phyloP scores from a whole-genome alignment of 352 stramenopile genomes.

The Paralagenidium karlingii region DNA sequence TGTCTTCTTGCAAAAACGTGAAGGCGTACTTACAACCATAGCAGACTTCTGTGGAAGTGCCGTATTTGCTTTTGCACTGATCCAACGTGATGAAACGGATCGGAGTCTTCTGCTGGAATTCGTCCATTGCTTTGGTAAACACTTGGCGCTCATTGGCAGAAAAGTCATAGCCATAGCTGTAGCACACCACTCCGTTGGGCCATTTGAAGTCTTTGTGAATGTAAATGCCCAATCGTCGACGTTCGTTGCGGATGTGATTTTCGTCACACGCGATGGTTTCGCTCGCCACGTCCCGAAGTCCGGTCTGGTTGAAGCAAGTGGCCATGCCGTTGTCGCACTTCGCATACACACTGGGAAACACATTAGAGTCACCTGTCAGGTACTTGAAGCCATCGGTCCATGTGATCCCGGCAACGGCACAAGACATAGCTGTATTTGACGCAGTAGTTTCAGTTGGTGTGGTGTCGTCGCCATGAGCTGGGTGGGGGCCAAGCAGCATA shows the following conservation, averaged over 20 bases:
- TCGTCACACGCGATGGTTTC: slow-evolving; percentile 17
- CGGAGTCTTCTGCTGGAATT: slow-evolving; percentile 16
- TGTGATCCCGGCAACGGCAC: too few species aligned
- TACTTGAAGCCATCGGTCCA: slow-evolving; percentile 1
- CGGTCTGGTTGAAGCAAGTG: too few species aligned
- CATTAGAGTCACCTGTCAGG: neutral
- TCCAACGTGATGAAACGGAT: slow-evolving; percentile 20
- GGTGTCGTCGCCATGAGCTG: too few species aligned
- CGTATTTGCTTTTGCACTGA: slow-evolving; percentile 12
- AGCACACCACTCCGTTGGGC: slow-evolving; percentile 25
- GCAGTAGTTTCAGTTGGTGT: too few species aligned
- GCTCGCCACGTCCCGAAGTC: slow-evolving; percentile 15
- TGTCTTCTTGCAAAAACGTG: slow-evolving; percentile 15
- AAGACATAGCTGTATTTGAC: too few species aligned
- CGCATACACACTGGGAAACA: too few species aligned
- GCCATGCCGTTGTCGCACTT: too few species aligned
- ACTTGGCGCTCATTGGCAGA: slow-evolving; percentile 13
- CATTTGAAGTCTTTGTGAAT: too few species aligned
- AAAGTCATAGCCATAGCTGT: slow-evolving; percentile 13
- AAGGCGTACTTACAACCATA: slow-evolving; percentile 21
- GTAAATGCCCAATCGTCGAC: slow-evolving; percentile 21
- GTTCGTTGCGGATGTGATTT: slow-evolving; percentile 18
- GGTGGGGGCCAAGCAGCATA: too few species aligned
- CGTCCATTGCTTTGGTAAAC: slow-evolving; percentile 21
- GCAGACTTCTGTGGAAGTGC: slow-evolving; percentile 13